Conservation (phyloP, 176 grass and related monocot species). For the Juncus effusus region DNA sequence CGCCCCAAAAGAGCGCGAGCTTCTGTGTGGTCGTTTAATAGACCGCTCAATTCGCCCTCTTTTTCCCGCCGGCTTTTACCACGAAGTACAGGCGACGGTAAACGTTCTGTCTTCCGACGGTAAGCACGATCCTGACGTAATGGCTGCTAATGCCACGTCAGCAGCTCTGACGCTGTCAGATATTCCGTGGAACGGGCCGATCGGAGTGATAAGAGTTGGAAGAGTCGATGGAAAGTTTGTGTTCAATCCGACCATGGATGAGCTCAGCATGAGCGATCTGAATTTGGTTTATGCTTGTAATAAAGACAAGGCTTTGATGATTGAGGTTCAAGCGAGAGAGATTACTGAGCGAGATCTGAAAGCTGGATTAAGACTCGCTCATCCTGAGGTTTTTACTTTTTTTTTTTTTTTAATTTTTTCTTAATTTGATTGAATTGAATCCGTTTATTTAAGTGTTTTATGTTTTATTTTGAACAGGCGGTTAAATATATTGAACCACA, state of each 20-base stretch:
- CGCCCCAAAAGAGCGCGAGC: slow-evolving; percentile 92
- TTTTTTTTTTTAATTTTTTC: slow-evolving; percentile 22
- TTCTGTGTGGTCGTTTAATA: slow-evolving; percentile 89
- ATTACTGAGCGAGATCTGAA: slow-evolving; percentile 94
- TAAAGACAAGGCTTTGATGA: slow-evolving; percentile 90
- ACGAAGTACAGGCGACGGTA: slow-evolving; percentile 86
- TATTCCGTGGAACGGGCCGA: slow-evolving; percentile 94
- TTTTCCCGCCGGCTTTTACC: slow-evolving; percentile 92
- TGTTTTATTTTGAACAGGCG: slow-evolving; percentile 50
- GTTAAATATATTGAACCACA: slow-evolving; percentile 94
- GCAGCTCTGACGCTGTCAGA: slow-evolving; percentile 93
- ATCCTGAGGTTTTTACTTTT: slow-evolving; percentile 60
- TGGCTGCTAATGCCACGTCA: slow-evolving; percentile 97
- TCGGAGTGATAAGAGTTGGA: slow-evolving; percentile 88
- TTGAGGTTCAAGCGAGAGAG: slow-evolving; percentile 96
- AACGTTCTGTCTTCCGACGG: slow-evolving; percentile 84
- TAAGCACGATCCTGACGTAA: slow-evolving; percentile 96
- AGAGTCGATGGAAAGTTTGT: slow-evolving; percentile 85
- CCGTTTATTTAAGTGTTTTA: slow-evolving; percentile 15
- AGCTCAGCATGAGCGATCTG: slow-evolving; percentile 93
- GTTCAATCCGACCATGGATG: slow-evolving; percentile 85
- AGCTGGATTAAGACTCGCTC: slow-evolving; percentile 82
- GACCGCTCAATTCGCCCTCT: slow-evolving; percentile 89
- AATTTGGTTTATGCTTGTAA: slow-evolving; percentile 97
- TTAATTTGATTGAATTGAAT: slow-evolving; percentile 19